These are phyloP conservation scores for Cyberlindnera xishuangbannaensis DNA, from an alignment of 805 yeast genomes.

Conservation along the genomic window DNA sequence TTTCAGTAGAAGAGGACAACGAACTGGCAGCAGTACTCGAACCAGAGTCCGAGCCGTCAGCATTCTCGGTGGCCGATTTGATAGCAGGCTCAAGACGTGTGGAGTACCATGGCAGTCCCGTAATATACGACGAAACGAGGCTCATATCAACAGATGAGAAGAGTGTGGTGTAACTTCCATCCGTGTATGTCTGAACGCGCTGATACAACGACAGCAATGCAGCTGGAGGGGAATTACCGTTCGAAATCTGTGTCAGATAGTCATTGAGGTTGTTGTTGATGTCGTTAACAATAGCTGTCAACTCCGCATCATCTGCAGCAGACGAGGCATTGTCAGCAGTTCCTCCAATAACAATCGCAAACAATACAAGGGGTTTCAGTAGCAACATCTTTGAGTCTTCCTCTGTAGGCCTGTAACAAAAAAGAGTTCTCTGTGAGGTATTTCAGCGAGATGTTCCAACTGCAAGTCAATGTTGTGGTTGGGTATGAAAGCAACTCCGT, in stretches of 20 bases:
- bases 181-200: conserved; percentile 28
- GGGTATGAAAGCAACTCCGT: no score
- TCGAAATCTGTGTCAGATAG: conserved; percentile 17
- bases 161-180: conserved; percentile 29
- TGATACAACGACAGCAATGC: conserved; percentile 25
- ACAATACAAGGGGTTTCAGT: neutral
- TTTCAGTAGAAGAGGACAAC: neutral
- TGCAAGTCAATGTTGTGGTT: no score
- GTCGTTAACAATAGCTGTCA: conserved; percentile 14
- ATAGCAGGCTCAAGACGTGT: conserved; percentile 15
- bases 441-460: no score
- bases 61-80: conserved; percentile 11
- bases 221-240: conserved; percentile 24
- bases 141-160: conserved; percentile 23
- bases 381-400: no score
- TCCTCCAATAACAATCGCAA: neutral
- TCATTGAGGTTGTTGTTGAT: conserved; percentile 15
- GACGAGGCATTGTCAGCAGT: conserved; percentile 1
- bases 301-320: conserved; percentile 5
- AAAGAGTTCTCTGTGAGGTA: no score
- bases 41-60: conserved; percentile 8
- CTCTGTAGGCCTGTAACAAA: no score
- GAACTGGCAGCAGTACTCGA: conserved; percentile 4
- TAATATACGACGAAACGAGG: conserved; percentile 24
- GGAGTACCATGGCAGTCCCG: conserved; percentile 30